These are phyloP conservation scores for Musa balbisiana DNA, from an alignment of 202 grass and related monocot species.

Conservation along the genomic window DNA sequence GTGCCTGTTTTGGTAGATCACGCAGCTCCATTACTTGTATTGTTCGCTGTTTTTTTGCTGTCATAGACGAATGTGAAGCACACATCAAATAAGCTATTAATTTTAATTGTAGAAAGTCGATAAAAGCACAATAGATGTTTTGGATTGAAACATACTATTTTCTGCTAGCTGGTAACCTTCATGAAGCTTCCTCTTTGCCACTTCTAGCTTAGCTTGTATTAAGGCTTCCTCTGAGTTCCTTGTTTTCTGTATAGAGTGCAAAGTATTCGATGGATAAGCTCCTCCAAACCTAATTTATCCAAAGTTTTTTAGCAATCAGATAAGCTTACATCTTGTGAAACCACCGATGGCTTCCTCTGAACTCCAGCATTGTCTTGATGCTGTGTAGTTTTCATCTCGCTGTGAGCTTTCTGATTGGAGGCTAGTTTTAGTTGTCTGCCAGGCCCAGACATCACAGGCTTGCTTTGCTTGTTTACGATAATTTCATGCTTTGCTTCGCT, in stretches of 20 bases:
- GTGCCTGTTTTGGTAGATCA: slow-evolving; percentile 75
- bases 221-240: slow-evolving; percentile 27
- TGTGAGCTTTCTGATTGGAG: not conserved
- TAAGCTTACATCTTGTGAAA: slow-evolving; percentile 66
- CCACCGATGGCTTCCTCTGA: slow-evolving; percentile 21
- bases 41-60: slow-evolving; percentile 86
- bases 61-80: slow-evolving; percentile 12
- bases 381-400: slow-evolving; percentile 5
- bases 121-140: not conserved
- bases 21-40: slow-evolving; percentile 87
- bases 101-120: not conserved
- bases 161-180: slow-evolving; percentile 83
- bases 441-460: not conserved
- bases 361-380: slow-evolving; percentile 7
- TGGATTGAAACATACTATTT: slow-evolving; percentile 46
- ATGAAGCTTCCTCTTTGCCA: slow-evolving; percentile 71
- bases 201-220: slow-evolving; percentile 38
- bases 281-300: slow-evolving; percentile 5
- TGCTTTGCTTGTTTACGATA: not conserved
- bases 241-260: slow-evolving; percentile 26
- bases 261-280: slow-evolving; percentile 7
- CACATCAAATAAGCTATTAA: not conserved
- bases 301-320: slow-evolving; percentile 15
- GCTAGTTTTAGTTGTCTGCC: not conserved
- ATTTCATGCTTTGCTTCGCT: slow-evolving; percentile 25